These are phyloP conservation scores for Apiospora arundinis DNA, from an alignment of 2,329 filamentous ascomycete genomes.

Conservation along the genomic window DNA sequence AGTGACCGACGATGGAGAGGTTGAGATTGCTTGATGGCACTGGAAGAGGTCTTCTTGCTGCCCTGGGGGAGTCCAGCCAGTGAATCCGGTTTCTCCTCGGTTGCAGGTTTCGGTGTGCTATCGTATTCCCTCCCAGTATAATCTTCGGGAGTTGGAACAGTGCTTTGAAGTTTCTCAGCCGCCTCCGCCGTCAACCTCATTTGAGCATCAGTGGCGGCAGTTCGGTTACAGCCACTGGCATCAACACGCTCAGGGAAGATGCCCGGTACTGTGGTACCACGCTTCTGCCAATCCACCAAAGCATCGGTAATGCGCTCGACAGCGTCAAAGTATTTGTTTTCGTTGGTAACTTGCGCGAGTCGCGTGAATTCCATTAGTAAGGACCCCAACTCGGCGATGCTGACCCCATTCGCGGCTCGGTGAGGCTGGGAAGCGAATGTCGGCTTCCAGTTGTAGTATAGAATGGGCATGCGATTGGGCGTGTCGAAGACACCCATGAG, in stretches of 20 bases:
- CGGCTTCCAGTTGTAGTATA: constrained; percentile 81
- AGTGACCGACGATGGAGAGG: not conserved
- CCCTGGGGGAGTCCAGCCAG: not conserved
- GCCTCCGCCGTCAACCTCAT: constrained; percentile 7
- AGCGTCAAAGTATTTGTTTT: constrained; percentile 88
- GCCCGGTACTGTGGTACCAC: constrained; percentile 72
- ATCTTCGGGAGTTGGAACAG: not conserved
- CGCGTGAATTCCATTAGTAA: constrained; percentile 89
- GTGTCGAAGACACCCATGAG: constrained; percentile 81
- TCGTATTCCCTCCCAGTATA: constrained; percentile 21
- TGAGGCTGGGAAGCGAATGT: constrained; percentile 67
- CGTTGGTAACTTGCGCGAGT: constrained; percentile 81
- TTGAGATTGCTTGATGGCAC: not conserved
- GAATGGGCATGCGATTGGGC: constrained; percentile 88
- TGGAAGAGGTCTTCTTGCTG: not conserved
- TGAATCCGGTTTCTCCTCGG: not conserved
- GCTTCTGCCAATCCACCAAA: constrained; percentile 75
- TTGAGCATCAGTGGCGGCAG: constrained; percentile 49
- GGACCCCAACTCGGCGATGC: constrained; percentile 74
- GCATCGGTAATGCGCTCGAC: constrained; percentile 84
- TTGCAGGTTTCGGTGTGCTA: not conserved
- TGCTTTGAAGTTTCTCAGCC: constrained; percentile 15
- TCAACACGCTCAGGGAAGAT: constrained; percentile 83
- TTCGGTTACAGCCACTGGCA: constrained; percentile 76
- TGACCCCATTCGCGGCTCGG: constrained; percentile 61